Evolutionary conservation across 2,329 filamentous ascomycete genomes (phyloP).

Genomic region (Lasiodiplodia gonubiensis): DNA sequence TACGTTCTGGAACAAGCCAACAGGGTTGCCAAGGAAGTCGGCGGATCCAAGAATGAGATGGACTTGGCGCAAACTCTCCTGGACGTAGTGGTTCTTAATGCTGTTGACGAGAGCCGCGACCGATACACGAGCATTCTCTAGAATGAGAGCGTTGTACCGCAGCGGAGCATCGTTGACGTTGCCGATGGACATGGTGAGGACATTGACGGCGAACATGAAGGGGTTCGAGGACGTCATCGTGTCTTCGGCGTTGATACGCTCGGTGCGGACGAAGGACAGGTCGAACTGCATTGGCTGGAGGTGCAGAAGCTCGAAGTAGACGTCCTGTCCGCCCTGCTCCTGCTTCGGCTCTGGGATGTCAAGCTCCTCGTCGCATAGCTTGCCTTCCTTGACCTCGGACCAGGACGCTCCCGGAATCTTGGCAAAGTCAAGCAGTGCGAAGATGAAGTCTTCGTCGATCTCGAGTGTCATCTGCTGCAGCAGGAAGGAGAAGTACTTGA

Average conservation of each 20-base stretch:
- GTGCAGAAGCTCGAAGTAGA: constrained; percentile 97
- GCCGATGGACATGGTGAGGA: constrained; percentile 98
- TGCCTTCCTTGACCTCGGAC: constrained; percentile 81
- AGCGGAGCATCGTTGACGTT: constrained; percentile 98
- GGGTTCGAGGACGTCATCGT: constrained; percentile 87
- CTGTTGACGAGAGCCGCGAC: constrained; percentile 82
- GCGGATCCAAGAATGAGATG: constrained; percentile 97
- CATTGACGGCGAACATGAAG: constrained; percentile 98
- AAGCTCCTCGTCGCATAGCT: constrained; percentile 85
- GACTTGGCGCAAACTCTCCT: constrained; percentile 93
- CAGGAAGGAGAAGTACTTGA: constrained; percentile 95
- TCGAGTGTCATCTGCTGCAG: constrained; percentile 98
- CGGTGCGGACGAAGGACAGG: constrained; percentile 94
- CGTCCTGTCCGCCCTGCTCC: constrained; percentile 84
- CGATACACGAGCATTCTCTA: constrained; percentile 94
- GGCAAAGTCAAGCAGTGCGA: constrained; percentile 91
- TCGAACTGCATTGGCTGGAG: constrained; percentile 98
- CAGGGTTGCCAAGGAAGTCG: constrained; percentile 96
- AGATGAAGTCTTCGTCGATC: constrained; percentile 97
- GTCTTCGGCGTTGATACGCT: constrained; percentile 94
- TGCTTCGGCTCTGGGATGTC: constrained; percentile 92
- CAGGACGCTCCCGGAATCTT: constrained; percentile 91
- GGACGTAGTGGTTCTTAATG: constrained; percentile 92
- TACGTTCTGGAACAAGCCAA: constrained; percentile 97
- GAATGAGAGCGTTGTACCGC: constrained; percentile 87